phyloP scores from a whole-genome alignment of 2,329 filamentous ascomycete species.

The Alternaria sp. region DNA sequence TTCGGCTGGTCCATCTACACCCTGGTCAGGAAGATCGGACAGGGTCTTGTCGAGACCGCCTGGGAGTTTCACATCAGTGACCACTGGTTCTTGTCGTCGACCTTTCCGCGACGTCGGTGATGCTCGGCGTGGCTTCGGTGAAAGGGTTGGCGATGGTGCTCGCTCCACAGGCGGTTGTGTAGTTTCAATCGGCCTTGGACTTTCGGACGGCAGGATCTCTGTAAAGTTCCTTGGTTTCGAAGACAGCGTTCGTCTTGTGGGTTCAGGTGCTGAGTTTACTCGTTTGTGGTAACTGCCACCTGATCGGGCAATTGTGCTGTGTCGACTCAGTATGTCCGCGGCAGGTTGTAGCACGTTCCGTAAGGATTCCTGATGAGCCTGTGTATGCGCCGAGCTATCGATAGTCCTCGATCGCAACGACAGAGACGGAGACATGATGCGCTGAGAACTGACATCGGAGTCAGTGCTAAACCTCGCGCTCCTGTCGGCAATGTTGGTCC shows the following conservation, averaged over 20 bases:
- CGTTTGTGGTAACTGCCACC: slow-evolving; percentile 37
- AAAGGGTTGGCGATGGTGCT: slow-evolving; percentile 25
- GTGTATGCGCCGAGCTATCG: slow-evolving; percentile 41
- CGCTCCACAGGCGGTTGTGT: slow-evolving; percentile 18
- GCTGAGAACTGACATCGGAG: slow-evolving; percentile 35
- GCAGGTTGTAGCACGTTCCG: slow-evolving; percentile 45
- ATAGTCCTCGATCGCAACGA: slow-evolving; percentile 40
- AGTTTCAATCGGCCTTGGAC: slow-evolving; percentile 21
- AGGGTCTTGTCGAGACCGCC: slow-evolving; percentile 35
- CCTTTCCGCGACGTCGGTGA: slow-evolving; percentile 30
- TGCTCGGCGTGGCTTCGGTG: slow-evolving; percentile 23
- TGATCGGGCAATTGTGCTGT: slow-evolving; percentile 33
- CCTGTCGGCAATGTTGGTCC: slow-evolving; percentile 58
- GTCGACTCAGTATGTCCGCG: slow-evolving; percentile 44
- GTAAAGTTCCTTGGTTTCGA: slow-evolving; percentile 28
- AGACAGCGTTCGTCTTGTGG: slow-evolving; percentile 21
- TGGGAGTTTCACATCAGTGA: slow-evolving; percentile 12
- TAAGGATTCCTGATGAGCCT: slow-evolving; percentile 44
- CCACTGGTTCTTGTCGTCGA: slow-evolving; percentile 13
- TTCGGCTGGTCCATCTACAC: slow-evolving; percentile 6
- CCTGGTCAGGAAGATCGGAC: slow-evolving; percentile 24
- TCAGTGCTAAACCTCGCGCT: slow-evolving; percentile 42
- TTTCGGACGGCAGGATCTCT: slow-evolving; percentile 34
- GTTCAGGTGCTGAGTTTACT: slow-evolving; percentile 46
- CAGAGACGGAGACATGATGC: slow-evolving; percentile 38